Percentiles rank a stretch among this genome's conserved stretches.
phyloP scores from a whole-genome alignment of 2,329 filamentous ascomycete genomes.

The Neopestalotiopsis sp. region DNA sequence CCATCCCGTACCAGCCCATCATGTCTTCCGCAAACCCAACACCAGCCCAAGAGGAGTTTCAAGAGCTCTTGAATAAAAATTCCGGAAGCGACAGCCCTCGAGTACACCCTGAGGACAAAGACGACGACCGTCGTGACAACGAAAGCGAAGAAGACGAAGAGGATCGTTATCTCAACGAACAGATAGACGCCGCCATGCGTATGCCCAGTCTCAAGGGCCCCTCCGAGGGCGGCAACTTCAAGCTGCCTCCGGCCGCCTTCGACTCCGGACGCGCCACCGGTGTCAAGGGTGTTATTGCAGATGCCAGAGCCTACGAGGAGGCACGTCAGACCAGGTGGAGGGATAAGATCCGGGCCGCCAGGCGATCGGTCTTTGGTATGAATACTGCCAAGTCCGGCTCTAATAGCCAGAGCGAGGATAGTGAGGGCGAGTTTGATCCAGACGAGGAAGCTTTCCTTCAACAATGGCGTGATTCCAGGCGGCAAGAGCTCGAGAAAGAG shows the following conservation, averaged over 20 bases:
- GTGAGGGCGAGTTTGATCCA: slow-evolving; percentile 54
- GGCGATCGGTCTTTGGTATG: slow-evolving; percentile 60
- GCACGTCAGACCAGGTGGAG: slow-evolving; percentile 63
- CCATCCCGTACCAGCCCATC: slow-evolving; percentile 34
- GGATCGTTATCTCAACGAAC: slow-evolving; percentile 54
- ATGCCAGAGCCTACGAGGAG: slow-evolving; percentile 77
- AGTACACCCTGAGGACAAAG: slow-evolving; percentile 64
- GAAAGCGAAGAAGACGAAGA: slow-evolving; percentile 60
- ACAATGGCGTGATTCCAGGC: slow-evolving; percentile 81
- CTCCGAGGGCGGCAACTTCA: slow-evolving; percentile 53
- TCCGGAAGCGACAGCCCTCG: slow-evolving; percentile 42
- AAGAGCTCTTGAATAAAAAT: slow-evolving; percentile 64
- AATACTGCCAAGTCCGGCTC: slow-evolving; percentile 37
- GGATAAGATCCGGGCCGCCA: slow-evolving; percentile 55
- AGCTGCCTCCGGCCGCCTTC: slow-evolving; percentile 66
- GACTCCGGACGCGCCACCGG: slow-evolving; percentile 76
- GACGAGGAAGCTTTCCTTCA: slow-evolving; percentile 83
- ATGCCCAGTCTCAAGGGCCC: slow-evolving; percentile 58
- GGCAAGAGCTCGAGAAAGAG: slow-evolving; percentile 76
- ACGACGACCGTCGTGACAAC: slow-evolving; percentile 48
- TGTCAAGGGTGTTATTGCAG: slow-evolving; percentile 86
- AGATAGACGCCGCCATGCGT: slow-evolving; percentile 69
- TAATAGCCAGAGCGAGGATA: slow-evolving; percentile 40
- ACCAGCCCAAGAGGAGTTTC: slow-evolving; percentile 70
- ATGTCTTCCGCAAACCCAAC: slow-evolving; percentile 56